These are phyloP conservation scores for Dactylonectria estremocensis DNA, from an alignment of 2,329 filamentous ascomycete species.

Conservation along the genomic window DNA sequence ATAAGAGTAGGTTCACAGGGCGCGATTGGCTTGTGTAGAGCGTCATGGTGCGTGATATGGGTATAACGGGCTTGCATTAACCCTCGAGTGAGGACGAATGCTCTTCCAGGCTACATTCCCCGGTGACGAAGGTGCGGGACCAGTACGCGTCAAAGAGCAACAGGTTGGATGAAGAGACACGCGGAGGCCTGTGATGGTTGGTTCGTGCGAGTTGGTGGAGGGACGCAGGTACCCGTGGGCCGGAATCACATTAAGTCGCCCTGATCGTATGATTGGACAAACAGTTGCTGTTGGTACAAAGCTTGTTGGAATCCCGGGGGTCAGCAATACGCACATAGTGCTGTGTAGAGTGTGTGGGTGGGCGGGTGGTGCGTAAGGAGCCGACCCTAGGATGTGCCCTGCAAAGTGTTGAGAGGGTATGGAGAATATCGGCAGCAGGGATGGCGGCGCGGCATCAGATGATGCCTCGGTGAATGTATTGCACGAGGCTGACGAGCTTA, in stretches of 20 bases:
- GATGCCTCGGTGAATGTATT: conserved; percentile 6
- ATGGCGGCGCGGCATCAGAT: conserved; percentile 4
- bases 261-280: conserved; percentile 18
- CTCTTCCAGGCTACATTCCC: not conserved
- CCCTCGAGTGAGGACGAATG: not conserved
- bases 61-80: not conserved
- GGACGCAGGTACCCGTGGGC: conserved; percentile 22
- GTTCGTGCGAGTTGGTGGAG: not conserved
- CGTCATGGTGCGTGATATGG: not conserved
- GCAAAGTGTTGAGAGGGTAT: not conserved
- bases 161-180: not conserved
- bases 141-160: not conserved
- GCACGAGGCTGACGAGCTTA: not conserved
- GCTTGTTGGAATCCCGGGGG: conserved; percentile 2
- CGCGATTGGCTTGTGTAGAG: conserved; percentile 2
- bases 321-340: not conserved
- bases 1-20: not conserved
- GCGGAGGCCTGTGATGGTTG: conserved; percentile 2
- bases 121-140: too few species aligned
- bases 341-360: not conserved
- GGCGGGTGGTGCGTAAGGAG: not conserved
- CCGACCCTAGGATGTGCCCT: conserved; percentile 1
- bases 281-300: not conserved
- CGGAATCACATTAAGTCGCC: not conserved
- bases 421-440: not conserved